Evolutionary conservation across 2,329 filamentous ascomycete species (phyloP).

Genomic region (Akanthomyces dipterigenus): DNA sequence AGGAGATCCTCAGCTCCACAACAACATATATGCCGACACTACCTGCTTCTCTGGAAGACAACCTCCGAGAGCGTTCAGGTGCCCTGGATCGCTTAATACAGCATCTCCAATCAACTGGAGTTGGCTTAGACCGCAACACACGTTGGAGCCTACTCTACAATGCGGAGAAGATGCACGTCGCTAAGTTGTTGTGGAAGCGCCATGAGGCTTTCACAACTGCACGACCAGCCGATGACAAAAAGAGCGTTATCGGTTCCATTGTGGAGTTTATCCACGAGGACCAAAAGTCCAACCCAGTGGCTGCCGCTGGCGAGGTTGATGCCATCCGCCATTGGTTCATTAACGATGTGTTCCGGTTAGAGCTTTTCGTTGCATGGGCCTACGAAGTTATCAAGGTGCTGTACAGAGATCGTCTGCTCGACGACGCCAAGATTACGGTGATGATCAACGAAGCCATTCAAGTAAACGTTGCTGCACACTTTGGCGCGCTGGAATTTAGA

Average conservation of each 20-base stretch:
- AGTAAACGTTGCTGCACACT: conserved; percentile 51
- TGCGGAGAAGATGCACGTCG: conserved; percentile 81
- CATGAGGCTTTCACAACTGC: conserved; percentile 64
- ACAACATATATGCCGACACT: conserved; percentile 67
- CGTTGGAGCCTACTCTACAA: conserved; percentile 81
- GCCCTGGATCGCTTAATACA: conserved; percentile 70
- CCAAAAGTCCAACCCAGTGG: conserved; percentile 62
- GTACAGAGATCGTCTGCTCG: conserved; percentile 54
- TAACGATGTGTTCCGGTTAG: conserved; percentile 64
- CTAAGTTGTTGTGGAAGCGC: conserved; percentile 69
- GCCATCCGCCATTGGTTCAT: conserved; percentile 82
- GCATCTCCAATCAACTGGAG: conserved; percentile 60
- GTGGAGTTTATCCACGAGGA: conserved; percentile 70
- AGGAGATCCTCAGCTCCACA: conserved; percentile 72
- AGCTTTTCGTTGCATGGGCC: conserved; percentile 72
- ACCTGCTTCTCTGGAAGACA: conserved; percentile 72
- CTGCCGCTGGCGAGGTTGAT: conserved; percentile 65
- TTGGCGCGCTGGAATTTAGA: conserved; percentile 63
- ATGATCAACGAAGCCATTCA: conserved; percentile 62
- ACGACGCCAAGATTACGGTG: conserved; percentile 47
- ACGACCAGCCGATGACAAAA: conserved; percentile 53
- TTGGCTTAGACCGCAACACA: conserved; percentile 57
- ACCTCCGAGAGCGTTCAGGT: conserved; percentile 64
- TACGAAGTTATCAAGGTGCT: conserved; percentile 69
- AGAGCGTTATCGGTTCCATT: conserved; percentile 66